Base-by-base conservation (phyloP, 2,329 filamentous ascomycete species). In the Elsinoe perseae region DNA sequence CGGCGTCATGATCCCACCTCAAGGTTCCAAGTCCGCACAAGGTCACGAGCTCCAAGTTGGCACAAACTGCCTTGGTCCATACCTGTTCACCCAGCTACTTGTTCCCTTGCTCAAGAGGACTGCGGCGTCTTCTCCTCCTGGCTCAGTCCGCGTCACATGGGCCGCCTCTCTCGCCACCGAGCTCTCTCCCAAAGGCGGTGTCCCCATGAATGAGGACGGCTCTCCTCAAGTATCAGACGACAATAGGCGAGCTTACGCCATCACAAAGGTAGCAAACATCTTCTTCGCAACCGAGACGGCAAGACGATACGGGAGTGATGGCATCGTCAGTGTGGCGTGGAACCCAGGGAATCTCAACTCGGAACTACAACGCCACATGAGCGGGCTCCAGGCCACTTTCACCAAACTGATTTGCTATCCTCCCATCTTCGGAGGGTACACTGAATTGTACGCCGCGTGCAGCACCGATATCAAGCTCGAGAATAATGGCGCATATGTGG, bases 51-150 rank as follows among this genome's bases (percentile, higher is more conserved):
- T 66, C 10, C 68, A 69, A 54, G 61, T 69, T 23, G 68, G 64
- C 16, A 69, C 67, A 18, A 71, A 71, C 56, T 61, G 61, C 40
- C 61, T 70, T n/a, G 69, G 66, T 1, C 67, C 63, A 12, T 69
- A 57, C 58, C 61, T 70, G 7, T 65, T 70, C 56, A 66, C 66
- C 25, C 52, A 64, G 16, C 60, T 65, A 28, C 63, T 71, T 14
- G 61, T 61, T 3, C 68, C 68, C 1, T 42, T 69, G 14, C 56
- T 69, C 3, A 32, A 59, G 8, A 54, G 58, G 32, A 67, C 66
- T 3, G 66, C 62, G 16, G 56, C 54, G 3, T 56, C 57, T 2
- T 57, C 59, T 1, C 61, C 62, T 1, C 38, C 62, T 6, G 65
- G 61, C 18, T 59, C 60, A 14, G 65, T 67, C 0, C 60, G 68